A percentile compares a stretch with the other conserved stretches of the same genome.
phyloP scores from a whole-genome alignment of 257 asterid species.

The Ligustrum vulgare region DNA sequence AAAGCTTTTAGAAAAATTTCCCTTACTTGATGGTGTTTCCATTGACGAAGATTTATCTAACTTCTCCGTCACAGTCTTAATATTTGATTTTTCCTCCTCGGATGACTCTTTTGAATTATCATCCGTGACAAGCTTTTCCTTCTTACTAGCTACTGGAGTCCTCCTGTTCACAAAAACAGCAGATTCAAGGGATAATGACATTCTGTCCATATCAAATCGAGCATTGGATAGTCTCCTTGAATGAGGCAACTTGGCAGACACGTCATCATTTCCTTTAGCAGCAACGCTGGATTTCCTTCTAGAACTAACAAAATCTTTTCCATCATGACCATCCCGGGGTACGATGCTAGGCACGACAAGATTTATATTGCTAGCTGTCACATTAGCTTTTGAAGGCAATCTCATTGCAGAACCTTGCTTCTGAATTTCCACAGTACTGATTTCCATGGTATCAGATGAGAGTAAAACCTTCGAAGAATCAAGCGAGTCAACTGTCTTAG shows the following conservation, averaged over 20 bases:
- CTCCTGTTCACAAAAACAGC: slow-evolving; percentile 33
- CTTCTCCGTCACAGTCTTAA: slow-evolving; percentile 44
- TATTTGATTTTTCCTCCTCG: slow-evolving; percentile 45
- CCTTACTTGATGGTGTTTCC: slow-evolving; percentile 39
- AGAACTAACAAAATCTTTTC: slow-evolving; percentile 49
- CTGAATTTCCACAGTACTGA: slow-evolving; percentile 45
- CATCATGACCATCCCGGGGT: slow-evolving; percentile 66
- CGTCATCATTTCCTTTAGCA: slow-evolving; percentile 36
- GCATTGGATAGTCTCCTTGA: slow-evolving; percentile 52
- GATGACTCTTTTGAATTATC: slow-evolving; percentile 59
- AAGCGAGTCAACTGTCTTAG: slow-evolving; percentile 43
- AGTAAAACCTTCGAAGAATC: slow-evolving; percentile 49
- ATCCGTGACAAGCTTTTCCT: slow-evolving; percentile 50
- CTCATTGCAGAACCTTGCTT: slow-evolving; percentile 54
- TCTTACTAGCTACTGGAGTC: slow-evolving; percentile 29
- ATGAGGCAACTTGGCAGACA: slow-evolving; percentile 51
- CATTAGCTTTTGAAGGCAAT: slow-evolving; percentile 47
- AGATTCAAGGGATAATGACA: slow-evolving; percentile 51
- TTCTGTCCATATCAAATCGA: slow-evolving; percentile 59
- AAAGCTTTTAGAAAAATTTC: slow-evolving; percentile 25
- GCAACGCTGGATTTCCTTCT: slow-evolving; percentile 58
- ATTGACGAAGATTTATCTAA: slow-evolving; percentile 45
- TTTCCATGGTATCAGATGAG: slow-evolving; percentile 56
- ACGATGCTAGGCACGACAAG: slow-evolving; percentile 61
- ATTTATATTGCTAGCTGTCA: slow-evolving; percentile 48